phyloP scores from a whole-genome alignment of 441 rosid genomes.

The Erodium trifolium region DNA sequence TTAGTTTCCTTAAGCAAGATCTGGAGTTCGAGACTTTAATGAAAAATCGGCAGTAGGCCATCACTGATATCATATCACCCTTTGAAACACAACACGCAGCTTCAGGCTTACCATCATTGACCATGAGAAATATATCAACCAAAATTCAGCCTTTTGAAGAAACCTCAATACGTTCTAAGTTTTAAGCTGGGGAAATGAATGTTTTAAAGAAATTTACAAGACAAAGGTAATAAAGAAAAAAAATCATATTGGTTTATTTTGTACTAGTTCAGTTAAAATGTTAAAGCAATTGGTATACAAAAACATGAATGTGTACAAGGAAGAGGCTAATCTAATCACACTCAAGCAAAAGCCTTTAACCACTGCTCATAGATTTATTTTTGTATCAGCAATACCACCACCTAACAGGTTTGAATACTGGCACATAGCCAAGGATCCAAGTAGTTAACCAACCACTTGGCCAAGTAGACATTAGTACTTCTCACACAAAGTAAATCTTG shows the following conservation, averaged over 20 bases:
- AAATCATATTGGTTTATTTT: background rate
- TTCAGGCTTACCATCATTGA: background rate
- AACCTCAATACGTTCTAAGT: background rate
- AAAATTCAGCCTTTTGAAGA: background rate
- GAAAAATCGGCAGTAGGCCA: background rate
- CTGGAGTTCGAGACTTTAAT: background rate
- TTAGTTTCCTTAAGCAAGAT: background rate
- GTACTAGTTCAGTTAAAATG: too few relatives aligned
- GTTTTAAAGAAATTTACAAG: background rate
- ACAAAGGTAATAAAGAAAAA: background rate
- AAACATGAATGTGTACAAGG: background rate
- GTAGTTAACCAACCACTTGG: background rate
- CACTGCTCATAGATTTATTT: background rate
- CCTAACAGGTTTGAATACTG: background rate
- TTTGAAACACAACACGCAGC: background rate
- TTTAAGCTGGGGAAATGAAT: background rate
- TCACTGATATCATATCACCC: background rate
- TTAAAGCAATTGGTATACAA: too few relatives aligned
- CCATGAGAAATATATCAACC: background rate
- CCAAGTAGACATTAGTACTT: background rate
- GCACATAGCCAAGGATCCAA: background rate
- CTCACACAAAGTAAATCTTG: background rate
- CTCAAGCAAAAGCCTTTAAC: background rate
- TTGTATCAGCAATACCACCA: background rate
- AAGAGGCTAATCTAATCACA: background rate